phyloP scores from a whole-genome alignment of 306 rosid species.

The Gleditsia sinensis region DNA sequence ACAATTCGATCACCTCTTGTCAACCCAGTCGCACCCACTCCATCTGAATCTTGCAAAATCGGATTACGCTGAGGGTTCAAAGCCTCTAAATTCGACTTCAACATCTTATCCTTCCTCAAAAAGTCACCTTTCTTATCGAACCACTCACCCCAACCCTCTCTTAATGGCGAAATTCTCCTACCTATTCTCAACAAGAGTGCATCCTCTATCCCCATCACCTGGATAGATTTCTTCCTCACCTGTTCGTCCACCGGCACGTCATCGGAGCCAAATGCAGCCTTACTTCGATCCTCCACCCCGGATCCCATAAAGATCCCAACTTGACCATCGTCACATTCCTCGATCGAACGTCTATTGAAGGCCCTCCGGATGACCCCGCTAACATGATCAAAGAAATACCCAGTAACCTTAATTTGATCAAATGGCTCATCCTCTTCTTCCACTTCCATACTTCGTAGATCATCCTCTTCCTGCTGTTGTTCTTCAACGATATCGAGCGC shows the following conservation, averaged over 20 bases:
- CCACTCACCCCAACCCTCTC: conserved; percentile 98
- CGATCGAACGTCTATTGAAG: conserved; percentile 49
- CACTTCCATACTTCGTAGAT: conserved; percentile 21
- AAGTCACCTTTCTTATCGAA: conserved; percentile 82
- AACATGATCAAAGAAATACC: conserved; percentile 66
- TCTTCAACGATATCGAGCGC: conserved; percentile 63
- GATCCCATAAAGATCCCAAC: conserved; percentile 42
- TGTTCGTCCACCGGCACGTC: conserved; percentile 79
- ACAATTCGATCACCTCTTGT: conserved; percentile 66
- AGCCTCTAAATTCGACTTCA: conserved; percentile 66
- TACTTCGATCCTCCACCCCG: conserved; percentile 46
- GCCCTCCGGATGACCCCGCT: conserved; percentile 66
- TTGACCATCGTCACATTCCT: conserved; percentile 57
- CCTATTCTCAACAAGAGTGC: conserved; percentile 71
- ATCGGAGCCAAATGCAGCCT: conserved; percentile 72
- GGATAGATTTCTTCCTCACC: conserved; percentile 55
- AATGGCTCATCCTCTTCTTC: conserved; percentile 64
- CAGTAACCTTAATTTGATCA: conserved; percentile 46
- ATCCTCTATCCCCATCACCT: conserved; percentile 70
- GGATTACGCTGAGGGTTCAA: conserved; percentile 75
- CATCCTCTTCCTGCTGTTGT: conserved; percentile 29
- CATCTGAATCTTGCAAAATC: conserved; percentile 85
- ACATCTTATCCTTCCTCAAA: conserved; percentile 82
- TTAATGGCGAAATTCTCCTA: conserved; percentile 63
- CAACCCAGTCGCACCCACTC: conserved; percentile 50